These are phyloP conservation scores for Lachancea sp. DNA, from an alignment of 805 yeast species.

Conservation along the genomic window DNA sequence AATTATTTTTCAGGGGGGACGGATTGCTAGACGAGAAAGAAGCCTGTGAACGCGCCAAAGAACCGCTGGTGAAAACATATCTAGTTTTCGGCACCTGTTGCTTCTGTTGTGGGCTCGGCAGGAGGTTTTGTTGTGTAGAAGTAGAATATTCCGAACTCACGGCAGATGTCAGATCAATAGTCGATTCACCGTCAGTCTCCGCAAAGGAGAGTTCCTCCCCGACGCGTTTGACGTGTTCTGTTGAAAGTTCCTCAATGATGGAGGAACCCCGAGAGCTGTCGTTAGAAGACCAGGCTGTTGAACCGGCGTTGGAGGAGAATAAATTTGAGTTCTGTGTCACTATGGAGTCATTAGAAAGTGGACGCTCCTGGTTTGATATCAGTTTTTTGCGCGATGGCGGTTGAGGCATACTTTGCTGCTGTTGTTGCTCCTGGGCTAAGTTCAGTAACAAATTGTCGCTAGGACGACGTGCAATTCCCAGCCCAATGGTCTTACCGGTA, in stretches of 20 bases:
- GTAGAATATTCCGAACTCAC: conserved; percentile 9
- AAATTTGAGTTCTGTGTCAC: conserved; percentile 26
- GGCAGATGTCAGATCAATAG: conserved; percentile 7
- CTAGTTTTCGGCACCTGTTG: conserved; percentile 5
- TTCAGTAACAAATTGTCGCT: conserved; percentile 28
- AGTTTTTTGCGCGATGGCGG: conserved; percentile 25
- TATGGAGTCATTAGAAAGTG: conserved; percentile 30
- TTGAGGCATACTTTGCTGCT: conserved; percentile 2
- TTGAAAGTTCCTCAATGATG: conserved; percentile 15
- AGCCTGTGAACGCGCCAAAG: conserved; percentile 8
- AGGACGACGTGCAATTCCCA: conserved; percentile 30
- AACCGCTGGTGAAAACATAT: conserved; percentile 7
- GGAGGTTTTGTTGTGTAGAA: conserved; percentile 5
- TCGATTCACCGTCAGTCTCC: conserved; percentile 9
- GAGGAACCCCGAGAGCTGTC: conserved; percentile 18
- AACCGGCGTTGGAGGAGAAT: conserved; percentile 25
- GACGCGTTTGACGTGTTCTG: conserved; percentile 5
- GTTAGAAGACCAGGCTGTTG: conserved; percentile 27
- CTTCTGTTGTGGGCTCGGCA: background rate
- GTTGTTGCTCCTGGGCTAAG: conserved; percentile 10
- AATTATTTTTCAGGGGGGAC: conserved; percentile 8
- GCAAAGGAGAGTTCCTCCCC: conserved; percentile 5
- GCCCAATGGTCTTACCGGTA: conserved; percentile 20
- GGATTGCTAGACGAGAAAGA: conserved; percentile 7
- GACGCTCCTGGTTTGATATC: conserved; percentile 19